phyloP scores from a whole-genome alignment of 768 basidiomycete genomes.

The Kwoniella sp. region DNA sequence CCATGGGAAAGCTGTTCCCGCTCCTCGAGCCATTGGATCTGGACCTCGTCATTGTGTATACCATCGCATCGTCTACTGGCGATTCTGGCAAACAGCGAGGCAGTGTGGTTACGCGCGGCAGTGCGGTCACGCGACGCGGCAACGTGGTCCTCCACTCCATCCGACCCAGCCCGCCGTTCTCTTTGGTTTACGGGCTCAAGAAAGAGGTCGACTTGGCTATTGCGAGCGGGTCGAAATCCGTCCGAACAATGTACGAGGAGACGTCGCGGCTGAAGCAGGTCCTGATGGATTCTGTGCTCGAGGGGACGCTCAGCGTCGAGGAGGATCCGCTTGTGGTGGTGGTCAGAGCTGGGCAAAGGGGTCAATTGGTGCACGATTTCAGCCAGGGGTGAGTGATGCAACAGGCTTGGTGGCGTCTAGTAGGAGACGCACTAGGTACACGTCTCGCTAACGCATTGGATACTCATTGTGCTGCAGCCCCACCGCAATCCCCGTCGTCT shows the following conservation, averaged over 20 bases:
- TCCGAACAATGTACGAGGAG: constrained; percentile 88
- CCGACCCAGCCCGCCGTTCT: constrained; percentile 71
- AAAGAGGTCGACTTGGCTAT: constrained; percentile 64
- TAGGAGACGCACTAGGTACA: too few relatives aligned
- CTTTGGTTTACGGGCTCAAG: constrained; percentile 60
- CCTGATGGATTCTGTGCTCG: constrained; percentile 68
- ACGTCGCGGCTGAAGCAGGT: constrained; percentile 73
- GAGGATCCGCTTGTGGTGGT: constrained; percentile 70
- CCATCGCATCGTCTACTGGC: constrained; percentile 62
- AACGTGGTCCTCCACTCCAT: constrained; percentile 65
- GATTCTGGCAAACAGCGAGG: not conserved
- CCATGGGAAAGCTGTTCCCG: constrained; percentile 71
- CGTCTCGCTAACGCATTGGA: too few relatives aligned
- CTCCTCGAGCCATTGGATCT: constrained; percentile 73
- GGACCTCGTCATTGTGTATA: constrained; percentile 78
- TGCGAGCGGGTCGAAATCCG: constrained; percentile 65
- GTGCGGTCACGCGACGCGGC: constrained; percentile 69
- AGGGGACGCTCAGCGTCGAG: constrained; percentile 76
- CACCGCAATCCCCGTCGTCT: constrained; percentile 55
- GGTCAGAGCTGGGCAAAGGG: constrained; percentile 50
- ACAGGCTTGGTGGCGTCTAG: too few relatives aligned
- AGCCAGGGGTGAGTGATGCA: constrained; percentile 64
- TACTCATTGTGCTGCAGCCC: constrained; percentile 63
- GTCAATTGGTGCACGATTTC: constrained; percentile 66
- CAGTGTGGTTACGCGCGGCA: not conserved